Percentiles rank a stretch among this genome's conserved stretches.
Evolutionary conservation across 2,329 filamentous ascomycete species (phyloP).

Genomic region (Ophiostoma perfectum): DNA sequence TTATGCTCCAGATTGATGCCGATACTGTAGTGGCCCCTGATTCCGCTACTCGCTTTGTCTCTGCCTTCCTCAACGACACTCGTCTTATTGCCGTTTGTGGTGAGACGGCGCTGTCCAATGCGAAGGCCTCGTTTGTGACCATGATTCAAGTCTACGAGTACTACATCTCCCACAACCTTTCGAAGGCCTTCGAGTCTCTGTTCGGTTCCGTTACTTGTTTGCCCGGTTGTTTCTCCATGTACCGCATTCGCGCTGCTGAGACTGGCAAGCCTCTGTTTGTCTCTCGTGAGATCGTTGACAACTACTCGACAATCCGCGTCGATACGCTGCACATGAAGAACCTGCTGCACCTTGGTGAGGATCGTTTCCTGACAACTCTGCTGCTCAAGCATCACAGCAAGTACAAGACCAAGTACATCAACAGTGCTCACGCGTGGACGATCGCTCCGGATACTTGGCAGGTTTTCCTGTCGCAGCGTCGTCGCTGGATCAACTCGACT

Average conservation of each 20-base stretch:
- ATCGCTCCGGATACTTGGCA: conserved; percentile 91
- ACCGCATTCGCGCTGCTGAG: conserved; percentile 89
- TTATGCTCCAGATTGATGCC: conserved; percentile 91
- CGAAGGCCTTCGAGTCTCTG: conserved; percentile 95
- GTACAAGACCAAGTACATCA: conserved; percentile 98
- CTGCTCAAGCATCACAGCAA: conserved; percentile 86
- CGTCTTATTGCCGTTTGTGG: conserved; percentile 90
- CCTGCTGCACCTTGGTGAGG: conserved; percentile 88
- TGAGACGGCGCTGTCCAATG: conserved; percentile 88
- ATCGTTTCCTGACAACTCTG: conserved; percentile 93
- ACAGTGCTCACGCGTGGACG: conserved; percentile 88
- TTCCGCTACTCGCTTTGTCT: conserved; percentile 85
- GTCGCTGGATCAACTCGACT: conserved; percentile 99
- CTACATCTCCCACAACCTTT: conserved; percentile 94
- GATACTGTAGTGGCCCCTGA: conserved; percentile 91
- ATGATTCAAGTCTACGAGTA: conserved; percentile 99
- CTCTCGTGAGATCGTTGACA: conserved; percentile 81
- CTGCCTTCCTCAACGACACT: conserved; percentile 85
- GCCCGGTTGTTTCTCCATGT: conserved; percentile 99
- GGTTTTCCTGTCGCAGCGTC: conserved; percentile 95
- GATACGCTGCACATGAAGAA: conserved; percentile 99
- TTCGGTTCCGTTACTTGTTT: conserved; percentile 97
- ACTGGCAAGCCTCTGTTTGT: conserved; percentile 95
- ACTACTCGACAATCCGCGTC: conserved; percentile 87
- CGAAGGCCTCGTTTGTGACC: conserved; percentile 86